Percentiles rank a stretch among this genome's conserved stretches.
Evolutionary conservation across 495 filamentous ascomycete species (phyloP).

Genomic region (Talaromyces trachyspermus): DNA sequence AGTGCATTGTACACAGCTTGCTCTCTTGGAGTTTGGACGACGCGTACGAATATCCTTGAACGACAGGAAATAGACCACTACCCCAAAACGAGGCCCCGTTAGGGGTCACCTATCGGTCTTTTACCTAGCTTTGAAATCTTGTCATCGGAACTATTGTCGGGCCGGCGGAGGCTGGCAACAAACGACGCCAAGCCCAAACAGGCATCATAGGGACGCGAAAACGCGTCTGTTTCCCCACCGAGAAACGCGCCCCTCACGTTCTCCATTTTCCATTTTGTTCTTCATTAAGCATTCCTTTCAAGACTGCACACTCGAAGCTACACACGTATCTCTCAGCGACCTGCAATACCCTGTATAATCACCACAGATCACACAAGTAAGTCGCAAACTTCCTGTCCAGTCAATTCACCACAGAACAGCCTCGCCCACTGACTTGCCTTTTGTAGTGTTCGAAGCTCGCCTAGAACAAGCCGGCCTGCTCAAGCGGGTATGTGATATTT

Average conservation of each 20-base stretch:
- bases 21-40: too few species aligned
- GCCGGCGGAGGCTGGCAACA: too few species aligned
- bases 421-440: neutral
- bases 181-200: neutral
- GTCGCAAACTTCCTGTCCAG: neutral
- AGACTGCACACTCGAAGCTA: neutral
- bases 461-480: slow-evolving; percentile 89
- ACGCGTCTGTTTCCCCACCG: neutral
- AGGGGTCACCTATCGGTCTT: too few species aligned
- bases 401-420: neutral
- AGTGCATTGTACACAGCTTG: too few species aligned
- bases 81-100: too few species aligned
- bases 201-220: slow-evolving; percentile 3
- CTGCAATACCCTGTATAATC: too few species aligned
- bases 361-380: too few species aligned
- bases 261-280: neutral
- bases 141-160: too few species aligned
- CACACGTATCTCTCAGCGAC: too few species aligned
- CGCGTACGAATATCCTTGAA: too few species aligned
- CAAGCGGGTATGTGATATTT: slow-evolving; percentile 67
- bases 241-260: slow-evolving; percentile 4
- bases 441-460: slow-evolving; percentile 88
- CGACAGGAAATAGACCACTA: too few species aligned
- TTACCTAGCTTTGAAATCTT: too few species aligned
- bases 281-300: neutral